These are phyloP conservation scores for Lactarius sp. DNA, from an alignment of 768 basidiomycete species.

Conservation along the genomic window DNA sequence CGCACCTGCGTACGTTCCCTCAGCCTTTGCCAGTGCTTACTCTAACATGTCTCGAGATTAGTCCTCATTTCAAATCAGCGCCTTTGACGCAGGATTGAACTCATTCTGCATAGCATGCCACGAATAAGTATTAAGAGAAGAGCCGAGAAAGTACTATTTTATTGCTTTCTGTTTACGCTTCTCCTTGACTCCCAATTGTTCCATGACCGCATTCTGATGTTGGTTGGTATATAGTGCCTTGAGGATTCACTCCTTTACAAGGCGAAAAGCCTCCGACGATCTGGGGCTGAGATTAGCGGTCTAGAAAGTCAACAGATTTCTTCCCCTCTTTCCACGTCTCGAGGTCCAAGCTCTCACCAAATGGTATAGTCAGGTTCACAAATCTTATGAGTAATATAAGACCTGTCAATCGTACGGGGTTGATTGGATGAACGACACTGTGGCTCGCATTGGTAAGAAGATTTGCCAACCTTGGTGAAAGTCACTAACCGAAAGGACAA, in stretches of 20 bases:
- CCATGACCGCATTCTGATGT: background rate
- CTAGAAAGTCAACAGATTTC: background rate
- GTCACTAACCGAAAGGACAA: slow-evolving; percentile 21
- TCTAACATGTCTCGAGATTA: background rate
- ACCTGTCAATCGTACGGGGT: slow-evolving; percentile 3
- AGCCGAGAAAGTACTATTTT: background rate
- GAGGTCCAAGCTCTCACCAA: slow-evolving; percentile 3
- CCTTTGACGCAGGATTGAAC: background rate
- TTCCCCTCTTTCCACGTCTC: slow-evolving; percentile 1
- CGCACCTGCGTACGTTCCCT: background rate
- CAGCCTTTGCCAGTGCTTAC: background rate
- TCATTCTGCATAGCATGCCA: slow-evolving; percentile 5
- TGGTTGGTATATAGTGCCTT: background rate
- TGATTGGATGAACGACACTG: slow-evolving; percentile 7
- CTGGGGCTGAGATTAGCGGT: slow-evolving; percentile 1
- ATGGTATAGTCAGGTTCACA: slow-evolving; percentile 18
- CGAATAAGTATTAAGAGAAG: slow-evolving; percentile 9
- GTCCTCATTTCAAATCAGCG: background rate
- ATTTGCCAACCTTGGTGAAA: slow-evolving; percentile 3
- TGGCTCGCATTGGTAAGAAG: background rate
- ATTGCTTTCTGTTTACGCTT: background rate
- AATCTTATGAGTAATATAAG: background rate
- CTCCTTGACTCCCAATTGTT: background rate
- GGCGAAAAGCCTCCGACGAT: background rate
- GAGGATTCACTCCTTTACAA: background rate